Percentiles rank a stretch among this genome's conserved stretches.
Evolutionary conservation across 75 land plant genomes (phyloP).

Genomic region (Pinus albicaulis): DNA sequence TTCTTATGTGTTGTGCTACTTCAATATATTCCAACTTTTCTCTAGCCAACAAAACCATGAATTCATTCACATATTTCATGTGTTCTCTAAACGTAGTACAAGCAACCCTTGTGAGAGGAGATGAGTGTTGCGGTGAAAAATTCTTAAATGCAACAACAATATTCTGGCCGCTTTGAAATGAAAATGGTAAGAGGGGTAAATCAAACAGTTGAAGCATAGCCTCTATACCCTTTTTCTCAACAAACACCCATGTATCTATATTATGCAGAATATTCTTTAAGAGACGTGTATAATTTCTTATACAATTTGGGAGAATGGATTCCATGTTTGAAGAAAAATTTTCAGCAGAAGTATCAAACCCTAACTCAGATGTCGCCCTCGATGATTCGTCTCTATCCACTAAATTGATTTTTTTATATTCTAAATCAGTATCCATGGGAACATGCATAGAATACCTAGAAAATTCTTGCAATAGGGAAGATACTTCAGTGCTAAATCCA

Average conservation of each 20-base stretch:
- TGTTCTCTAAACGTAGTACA: no score
- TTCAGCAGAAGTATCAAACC: constrained; percentile 33
- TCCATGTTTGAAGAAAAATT: constrained; percentile 7
- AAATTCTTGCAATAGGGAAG: constrained; percentile 24
- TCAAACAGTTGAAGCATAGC: constrained; percentile 1
- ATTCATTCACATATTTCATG: no score
- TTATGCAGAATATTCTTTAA: constrained; percentile 65
- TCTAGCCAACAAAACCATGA: no score
- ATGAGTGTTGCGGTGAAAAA: constrained; percentile 75
- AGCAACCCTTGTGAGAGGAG: no score
- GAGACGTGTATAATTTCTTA: no score
- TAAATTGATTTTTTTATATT: constrained; percentile 32
- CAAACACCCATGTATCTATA: no score
- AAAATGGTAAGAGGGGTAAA: constrained; percentile 44
- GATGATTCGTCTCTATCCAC: constrained; percentile 22
- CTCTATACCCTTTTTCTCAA: constrained; percentile 68
- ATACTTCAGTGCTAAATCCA: constrained; percentile 46
- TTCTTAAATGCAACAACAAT: no score
- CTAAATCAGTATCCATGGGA: constrained; percentile 87
- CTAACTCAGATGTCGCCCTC: constrained; percentile 30
- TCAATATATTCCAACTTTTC: no score
- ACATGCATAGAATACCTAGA: constrained; percentile 27
- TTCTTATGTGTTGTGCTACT: no score
- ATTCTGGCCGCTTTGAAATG: no score
- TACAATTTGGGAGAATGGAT: no score